A percentile compares a stretch with the other conserved stretches of the same genome.
Evolutionary conservation across 768 basidiomycete genomes (phyloP).

Genomic region (Lentinula raphanica): DNA sequence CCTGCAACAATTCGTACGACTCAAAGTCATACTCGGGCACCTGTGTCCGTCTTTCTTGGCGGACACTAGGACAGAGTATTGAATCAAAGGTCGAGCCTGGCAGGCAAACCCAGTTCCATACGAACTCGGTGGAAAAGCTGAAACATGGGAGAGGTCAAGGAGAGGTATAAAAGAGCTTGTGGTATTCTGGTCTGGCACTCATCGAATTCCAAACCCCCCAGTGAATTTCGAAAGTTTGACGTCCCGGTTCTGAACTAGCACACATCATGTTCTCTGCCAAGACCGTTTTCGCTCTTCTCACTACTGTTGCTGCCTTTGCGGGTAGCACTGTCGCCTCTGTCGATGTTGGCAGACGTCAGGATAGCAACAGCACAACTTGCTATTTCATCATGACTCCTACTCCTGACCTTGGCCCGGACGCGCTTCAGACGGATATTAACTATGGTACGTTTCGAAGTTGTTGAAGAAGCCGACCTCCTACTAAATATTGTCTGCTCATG

Average conservation of each 20-base stretch:
- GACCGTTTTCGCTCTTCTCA: not conserved
- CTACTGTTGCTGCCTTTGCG: not conserved
- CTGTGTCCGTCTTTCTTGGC: not conserved
- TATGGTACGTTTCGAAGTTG: not conserved
- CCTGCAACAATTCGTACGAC: too few relatives aligned
- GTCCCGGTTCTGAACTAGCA: not conserved
- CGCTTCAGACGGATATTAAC: constrained; percentile 7
- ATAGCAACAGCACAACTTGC: constrained; percentile 4
- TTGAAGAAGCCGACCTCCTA: not conserved
- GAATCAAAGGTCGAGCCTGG: not conserved
- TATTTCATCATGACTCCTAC: constrained; percentile 9
- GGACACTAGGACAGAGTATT: too few relatives aligned
- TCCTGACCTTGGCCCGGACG: constrained; percentile 2
- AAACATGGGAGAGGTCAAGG: too few relatives aligned
- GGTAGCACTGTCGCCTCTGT: not conserved
- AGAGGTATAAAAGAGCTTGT: too few relatives aligned
- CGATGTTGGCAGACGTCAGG: constrained; percentile 1
- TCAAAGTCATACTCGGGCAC: not conserved
- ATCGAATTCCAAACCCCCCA: not conserved
- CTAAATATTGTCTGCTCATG: not conserved
- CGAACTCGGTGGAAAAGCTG: too few relatives aligned
- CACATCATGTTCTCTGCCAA: constrained; percentile 2
- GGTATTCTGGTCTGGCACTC: too few relatives aligned
- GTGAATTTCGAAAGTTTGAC: too few relatives aligned
- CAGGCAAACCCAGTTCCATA: too few relatives aligned